Base-by-base conservation (phyloP, 202 grass and related monocot species). In the Schoenoplectus triqueter region DNA sequence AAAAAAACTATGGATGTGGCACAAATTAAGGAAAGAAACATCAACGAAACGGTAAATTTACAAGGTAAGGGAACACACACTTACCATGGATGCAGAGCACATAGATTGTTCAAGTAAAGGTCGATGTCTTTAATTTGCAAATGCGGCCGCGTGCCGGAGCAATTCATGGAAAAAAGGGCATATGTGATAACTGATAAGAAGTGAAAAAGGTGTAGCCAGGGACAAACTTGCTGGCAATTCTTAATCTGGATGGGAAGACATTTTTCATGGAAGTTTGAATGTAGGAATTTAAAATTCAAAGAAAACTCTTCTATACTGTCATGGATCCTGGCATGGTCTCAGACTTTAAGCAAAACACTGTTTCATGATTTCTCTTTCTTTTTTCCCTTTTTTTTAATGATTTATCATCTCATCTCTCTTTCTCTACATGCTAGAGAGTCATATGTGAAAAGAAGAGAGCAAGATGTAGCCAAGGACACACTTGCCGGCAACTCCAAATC, bases 401-500 rank as follows among this genome's bases (percentile, higher is more conserved):
- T 17, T 18, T 11, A 61, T 17, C 1, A 60, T 61, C 15, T 46
- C 19, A 45, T 72, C 48, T 54, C 3, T 55, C 4, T 60, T 5
- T 9, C 2, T 52, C 49, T 80, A 5, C 63, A 80, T 94, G 86
- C 88, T 85, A 4, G 72, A 75, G 39, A 87, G 54, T 89, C 92
- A 94, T 78, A 76, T 87, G 86, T 88, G 82, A 90, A 86, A 97
- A 91, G 92, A 86, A 93, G 90, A 91, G 90, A 97, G 69, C 85
- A 81, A 92, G 85, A 80, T 92, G 92, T 97, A 97, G 95, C 95
- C 92, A 94, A 93, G 89, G 91, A 95, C 91, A 86, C 80, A 90
- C 96, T 88, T 94, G 96, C 96, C 96, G 84, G 74, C 86, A 86
- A 92, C 19, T 57, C 64, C 17, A 80, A 77, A 80, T 82, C 49